A percentile compares a stretch with the other conserved stretches of the same genome.
Conservation (phyloP, 2,329 filamentous ascomycete genomes). For the Magnaporthiopsis rhizophila region DNA sequence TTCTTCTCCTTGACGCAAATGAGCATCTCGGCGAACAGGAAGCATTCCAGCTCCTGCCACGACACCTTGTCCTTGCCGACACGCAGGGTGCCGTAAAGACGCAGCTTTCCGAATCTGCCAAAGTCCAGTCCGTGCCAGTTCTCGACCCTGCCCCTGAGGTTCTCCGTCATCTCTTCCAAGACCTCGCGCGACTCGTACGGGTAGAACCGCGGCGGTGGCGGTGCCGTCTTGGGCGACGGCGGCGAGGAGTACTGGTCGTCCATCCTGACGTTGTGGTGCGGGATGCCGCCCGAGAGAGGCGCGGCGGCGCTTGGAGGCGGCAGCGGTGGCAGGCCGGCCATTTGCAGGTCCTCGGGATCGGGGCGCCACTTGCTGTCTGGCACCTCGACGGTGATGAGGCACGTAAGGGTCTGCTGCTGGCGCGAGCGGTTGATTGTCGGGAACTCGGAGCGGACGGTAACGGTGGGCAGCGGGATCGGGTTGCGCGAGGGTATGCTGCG, state of each 20-base stretch:
- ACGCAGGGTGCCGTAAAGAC: slow-evolving; percentile 79
- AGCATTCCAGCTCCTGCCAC: slow-evolving; percentile 98
- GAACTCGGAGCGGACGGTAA: slow-evolving; percentile 96
- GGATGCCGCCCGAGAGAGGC: neutral
- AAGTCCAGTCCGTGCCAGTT: slow-evolving; percentile 98
- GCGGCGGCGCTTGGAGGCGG: slow-evolving; percentile 19
- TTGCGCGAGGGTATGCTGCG: slow-evolving; percentile 61
- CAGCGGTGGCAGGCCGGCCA: slow-evolving; percentile 35
- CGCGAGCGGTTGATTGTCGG: slow-evolving; percentile 86
- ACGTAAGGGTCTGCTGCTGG: slow-evolving; percentile 91
- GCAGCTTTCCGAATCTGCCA: slow-evolving; percentile 82
- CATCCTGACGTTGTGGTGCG: slow-evolving; percentile 25
- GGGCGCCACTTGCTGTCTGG: slow-evolving; percentile 86
- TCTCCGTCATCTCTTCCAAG: slow-evolving; percentile 79
- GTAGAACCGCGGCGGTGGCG: slow-evolving; percentile 46
- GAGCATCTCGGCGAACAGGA: slow-evolving; percentile 95
- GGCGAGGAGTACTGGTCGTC: slow-evolving; percentile 48
- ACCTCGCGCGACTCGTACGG: slow-evolving; percentile 70
- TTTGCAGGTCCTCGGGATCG: slow-evolving; percentile 70
- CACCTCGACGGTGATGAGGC: slow-evolving; percentile 88
- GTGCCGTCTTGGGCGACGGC: slow-evolving; percentile 26
- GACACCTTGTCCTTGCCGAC: slow-evolving; percentile 94
- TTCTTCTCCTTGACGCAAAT: slow-evolving; percentile 99
- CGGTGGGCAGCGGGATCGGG: slow-evolving; percentile 80
- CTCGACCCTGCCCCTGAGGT: slow-evolving; percentile 75